phyloP scores from a whole-genome alignment of 176 grass and related monocot species.

The Neostapfia colusana region DNA sequence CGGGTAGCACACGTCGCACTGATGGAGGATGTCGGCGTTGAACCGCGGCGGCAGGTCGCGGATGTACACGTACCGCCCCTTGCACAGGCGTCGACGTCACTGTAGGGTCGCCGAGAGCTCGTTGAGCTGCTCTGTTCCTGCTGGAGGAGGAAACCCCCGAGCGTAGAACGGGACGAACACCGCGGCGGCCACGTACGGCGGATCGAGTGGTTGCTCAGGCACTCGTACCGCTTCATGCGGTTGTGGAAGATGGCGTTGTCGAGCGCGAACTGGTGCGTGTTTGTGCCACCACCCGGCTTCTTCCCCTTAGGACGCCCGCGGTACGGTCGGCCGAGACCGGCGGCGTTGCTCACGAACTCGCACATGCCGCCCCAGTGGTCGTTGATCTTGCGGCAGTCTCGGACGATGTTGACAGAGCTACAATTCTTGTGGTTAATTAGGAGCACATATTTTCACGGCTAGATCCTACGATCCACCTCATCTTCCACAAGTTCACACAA shows the following conservation, averaged over 20 bases:
- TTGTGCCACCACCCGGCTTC: slow-evolving; percentile 61
- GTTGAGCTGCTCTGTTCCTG: slow-evolving; percentile 22
- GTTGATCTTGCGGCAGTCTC: slow-evolving; percentile 48
- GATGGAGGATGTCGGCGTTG: slow-evolving; percentile 58
- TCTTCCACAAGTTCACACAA: background rate
- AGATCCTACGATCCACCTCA: background rate
- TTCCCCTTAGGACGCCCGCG: slow-evolving; percentile 44
- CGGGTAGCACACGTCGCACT: slow-evolving; percentile 50
- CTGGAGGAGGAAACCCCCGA: background rate
- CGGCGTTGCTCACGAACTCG: slow-evolving; percentile 47
- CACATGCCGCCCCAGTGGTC: slow-evolving; percentile 74
- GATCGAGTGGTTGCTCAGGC: slow-evolving; percentile 65
- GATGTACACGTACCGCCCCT: slow-evolving; percentile 64
- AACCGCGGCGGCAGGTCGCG: slow-evolving; percentile 62
- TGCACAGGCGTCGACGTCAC: slow-evolving; percentile 26
- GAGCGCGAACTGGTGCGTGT: slow-evolving; percentile 59
- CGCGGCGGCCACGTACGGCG: slow-evolving; percentile 36
- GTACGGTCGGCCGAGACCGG: slow-evolving; percentile 36
- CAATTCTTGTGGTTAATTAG: too few species aligned
- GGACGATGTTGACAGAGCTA: slow-evolving; percentile 12
- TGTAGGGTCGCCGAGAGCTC: slow-evolving; percentile 12
- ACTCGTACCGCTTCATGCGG: slow-evolving; percentile 68
- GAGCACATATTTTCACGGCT: background rate
- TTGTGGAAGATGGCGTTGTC: slow-evolving; percentile 77
- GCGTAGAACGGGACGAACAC: slow-evolving; percentile 78